Percentiles rank a stretch among this genome's conserved stretches.
Evolutionary conservation across 768 basidiomycete genomes (phyloP).

Genomic region (Boletus sp.): DNA sequence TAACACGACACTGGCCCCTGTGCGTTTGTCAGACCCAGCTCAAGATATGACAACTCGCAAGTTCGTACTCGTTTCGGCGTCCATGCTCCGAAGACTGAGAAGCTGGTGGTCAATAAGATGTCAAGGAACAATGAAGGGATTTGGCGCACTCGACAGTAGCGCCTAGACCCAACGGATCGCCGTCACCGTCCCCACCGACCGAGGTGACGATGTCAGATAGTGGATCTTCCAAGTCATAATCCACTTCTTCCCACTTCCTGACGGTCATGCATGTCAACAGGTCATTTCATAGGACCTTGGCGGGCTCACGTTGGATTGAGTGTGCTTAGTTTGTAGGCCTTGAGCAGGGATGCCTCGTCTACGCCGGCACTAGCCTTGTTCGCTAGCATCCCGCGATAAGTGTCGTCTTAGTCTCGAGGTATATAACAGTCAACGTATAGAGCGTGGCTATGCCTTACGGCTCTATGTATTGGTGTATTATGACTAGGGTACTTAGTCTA

Average conservation of each 20-base stretch:
- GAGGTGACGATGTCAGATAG: slow-evolving; percentile 67
- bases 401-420: neutral
- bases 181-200: slow-evolving; percentile 54
- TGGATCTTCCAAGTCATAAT: slow-evolving; percentile 79
- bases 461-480: no score
- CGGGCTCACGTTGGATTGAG: slow-evolving; percentile 68
- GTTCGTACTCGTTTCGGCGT: slow-evolving; percentile 67
- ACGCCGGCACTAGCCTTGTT: slow-evolving; percentile 65
- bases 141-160: slow-evolving; percentile 50
- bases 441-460: no score
- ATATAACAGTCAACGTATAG: no score
- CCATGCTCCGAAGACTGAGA: slow-evolving; percentile 59
- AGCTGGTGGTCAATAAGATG: neutral
- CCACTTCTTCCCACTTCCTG: slow-evolving; percentile 88
- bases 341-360: slow-evolving; percentile 81
- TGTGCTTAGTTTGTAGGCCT: slow-evolving; percentile 81
- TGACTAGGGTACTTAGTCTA: neutral
- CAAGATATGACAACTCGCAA: slow-evolving; percentile 8
- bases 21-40: slow-evolving; percentile 4
- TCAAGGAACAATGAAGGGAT: neutral
- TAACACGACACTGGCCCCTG: slow-evolving; percentile 79
- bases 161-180: slow-evolving; percentile 80
- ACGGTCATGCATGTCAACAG: slow-evolving; percentile 3
- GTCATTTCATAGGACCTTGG: neutral
- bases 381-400: slow-evolving; percentile 13